phyloP scores from a whole-genome alignment of 257 asterid genomes.

The Plectranthus barbatus region DNA sequence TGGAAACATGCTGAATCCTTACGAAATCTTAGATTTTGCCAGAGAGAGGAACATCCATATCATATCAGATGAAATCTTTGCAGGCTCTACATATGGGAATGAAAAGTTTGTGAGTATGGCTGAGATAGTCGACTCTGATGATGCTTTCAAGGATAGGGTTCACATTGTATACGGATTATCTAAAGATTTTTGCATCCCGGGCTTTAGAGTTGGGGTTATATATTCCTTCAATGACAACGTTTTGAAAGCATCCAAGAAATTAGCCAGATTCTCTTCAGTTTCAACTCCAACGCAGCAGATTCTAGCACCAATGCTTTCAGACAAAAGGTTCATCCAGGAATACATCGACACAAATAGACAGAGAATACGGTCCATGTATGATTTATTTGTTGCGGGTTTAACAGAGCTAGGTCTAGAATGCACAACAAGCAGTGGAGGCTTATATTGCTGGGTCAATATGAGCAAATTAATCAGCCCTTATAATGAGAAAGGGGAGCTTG shows the following conservation, averaged over 20 bases:
- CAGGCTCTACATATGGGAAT: slow-evolving; percentile 68
- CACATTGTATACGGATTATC: slow-evolving; percentile 86
- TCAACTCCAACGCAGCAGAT: slow-evolving; percentile 81
- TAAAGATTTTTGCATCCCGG: slow-evolving; percentile 80
- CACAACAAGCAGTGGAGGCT: slow-evolving; percentile 66
- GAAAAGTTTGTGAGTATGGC: slow-evolving; percentile 91
- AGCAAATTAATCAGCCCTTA: slow-evolving; percentile 69
- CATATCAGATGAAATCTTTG: slow-evolving; percentile 84
- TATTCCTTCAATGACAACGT: slow-evolving; percentile 71
- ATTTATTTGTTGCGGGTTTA: slow-evolving; percentile 57
- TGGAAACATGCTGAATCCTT: slow-evolving; percentile 60
- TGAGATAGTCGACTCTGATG: slow-evolving; percentile 64
- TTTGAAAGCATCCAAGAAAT: slow-evolving; percentile 70
- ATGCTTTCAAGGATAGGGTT: slow-evolving; percentile 69
- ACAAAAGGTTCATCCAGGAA: slow-evolving; percentile 49
- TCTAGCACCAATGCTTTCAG: slow-evolving; percentile 68
- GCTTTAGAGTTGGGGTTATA: slow-evolving; percentile 84
- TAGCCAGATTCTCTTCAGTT: slow-evolving; percentile 74
- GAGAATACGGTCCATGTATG: slow-evolving; percentile 45
- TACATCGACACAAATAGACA: slow-evolving; percentile 46
- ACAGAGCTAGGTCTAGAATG: slow-evolving; percentile 56
- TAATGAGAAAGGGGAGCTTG: slow-evolving; percentile 90
- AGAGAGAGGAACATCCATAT: slow-evolving; percentile 85
- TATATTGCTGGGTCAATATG: slow-evolving; percentile 93
- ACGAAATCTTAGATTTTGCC: slow-evolving; percentile 61